Evolutionary conservation across 116 monocot genomes (phyloP).

Genomic region (Cymodocea nodosa): DNA sequence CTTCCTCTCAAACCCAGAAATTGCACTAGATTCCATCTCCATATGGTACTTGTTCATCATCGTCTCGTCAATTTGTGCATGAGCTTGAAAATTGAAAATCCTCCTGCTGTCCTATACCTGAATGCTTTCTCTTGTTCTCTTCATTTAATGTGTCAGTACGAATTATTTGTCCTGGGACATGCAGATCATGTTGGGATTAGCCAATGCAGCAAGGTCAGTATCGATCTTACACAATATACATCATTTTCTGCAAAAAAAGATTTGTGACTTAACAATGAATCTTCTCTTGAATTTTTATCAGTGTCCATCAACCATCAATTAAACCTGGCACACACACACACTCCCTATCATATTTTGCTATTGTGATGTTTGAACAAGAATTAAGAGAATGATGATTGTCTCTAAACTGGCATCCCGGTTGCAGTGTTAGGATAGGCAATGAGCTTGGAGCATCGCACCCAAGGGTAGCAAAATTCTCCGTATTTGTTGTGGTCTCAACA

Average conservation of each 20-base stretch:
- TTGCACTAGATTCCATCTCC: conserved; percentile 56
- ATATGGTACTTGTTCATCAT: conserved; percentile 31
- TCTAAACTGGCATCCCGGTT: not conserved
- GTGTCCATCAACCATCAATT: no score
- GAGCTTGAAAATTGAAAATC: not conserved
- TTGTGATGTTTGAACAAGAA: no score
- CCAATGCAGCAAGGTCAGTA: conserved; percentile 57
- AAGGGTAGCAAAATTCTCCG: conserved; percentile 41
- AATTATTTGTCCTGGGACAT: conserved; percentile 67
- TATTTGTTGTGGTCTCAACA: conserved; percentile 31
- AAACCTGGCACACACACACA: no score
- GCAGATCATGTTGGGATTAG: conserved; percentile 53
- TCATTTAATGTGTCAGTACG: conserved; percentile 17
- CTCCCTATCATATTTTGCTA: no score
- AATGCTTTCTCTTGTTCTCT: not conserved
- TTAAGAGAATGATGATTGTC: not conserved
- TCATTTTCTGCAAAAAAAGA: no score
- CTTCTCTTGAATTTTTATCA: no score
- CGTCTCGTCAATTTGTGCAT: not conserved
- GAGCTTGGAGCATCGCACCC: conserved; percentile 72
- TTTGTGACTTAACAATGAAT: no score
- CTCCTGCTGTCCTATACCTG: not conserved
- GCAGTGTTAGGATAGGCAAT: conserved; percentile 53
- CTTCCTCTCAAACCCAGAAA: conserved; percentile 37
- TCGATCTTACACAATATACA: not conserved